Evolutionary conservation across 225 moss, liverwort and hornwort species (phyloP).

Genomic region (Bryoerythrophyllum caledonicum): DNA sequence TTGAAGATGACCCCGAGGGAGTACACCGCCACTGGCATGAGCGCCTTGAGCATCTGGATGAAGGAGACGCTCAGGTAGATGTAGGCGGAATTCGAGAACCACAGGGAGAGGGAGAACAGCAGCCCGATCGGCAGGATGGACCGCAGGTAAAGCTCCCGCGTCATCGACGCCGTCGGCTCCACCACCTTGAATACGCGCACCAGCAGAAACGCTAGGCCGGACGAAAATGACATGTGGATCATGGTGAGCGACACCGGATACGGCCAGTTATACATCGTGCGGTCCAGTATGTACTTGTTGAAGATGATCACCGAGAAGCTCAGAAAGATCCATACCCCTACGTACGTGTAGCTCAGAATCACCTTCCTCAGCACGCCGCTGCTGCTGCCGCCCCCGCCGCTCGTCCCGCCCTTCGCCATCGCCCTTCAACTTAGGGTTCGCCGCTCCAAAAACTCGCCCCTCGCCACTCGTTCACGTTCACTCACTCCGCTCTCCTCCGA

Average conservation of each 20-base stretch:
- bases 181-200: constrained; percentile 89
- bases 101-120: constrained; percentile 58
- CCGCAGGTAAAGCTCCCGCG: constrained; percentile 55
- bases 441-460: constrained; percentile 1
- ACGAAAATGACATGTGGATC: constrained; percentile 95
- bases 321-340: constrained; percentile 82
- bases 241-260: constrained; percentile 83
- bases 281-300: constrained; percentile 95
- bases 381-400: neutral
- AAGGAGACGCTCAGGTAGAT: constrained; percentile 64
- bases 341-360: constrained; percentile 77
- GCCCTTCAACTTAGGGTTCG: constrained; percentile 33
- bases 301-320: constrained; percentile 95
- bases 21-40: constrained; percentile 62
- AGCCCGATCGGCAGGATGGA: constrained; percentile 58
- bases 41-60: constrained; percentile 70
- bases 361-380: constrained; percentile 61
- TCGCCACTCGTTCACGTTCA: neutral
- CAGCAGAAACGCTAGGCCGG: constrained; percentile 65
- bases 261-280: constrained; percentile 94
- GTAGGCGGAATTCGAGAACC: constrained; percentile 68
- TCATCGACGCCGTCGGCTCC: constrained; percentile 85
- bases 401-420: constrained; percentile 57
- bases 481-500: neutral
- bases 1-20: constrained; percentile 47